phyloP scores from a whole-genome alignment of 768 basidiomycete species.

The Collybia sordida region DNA sequence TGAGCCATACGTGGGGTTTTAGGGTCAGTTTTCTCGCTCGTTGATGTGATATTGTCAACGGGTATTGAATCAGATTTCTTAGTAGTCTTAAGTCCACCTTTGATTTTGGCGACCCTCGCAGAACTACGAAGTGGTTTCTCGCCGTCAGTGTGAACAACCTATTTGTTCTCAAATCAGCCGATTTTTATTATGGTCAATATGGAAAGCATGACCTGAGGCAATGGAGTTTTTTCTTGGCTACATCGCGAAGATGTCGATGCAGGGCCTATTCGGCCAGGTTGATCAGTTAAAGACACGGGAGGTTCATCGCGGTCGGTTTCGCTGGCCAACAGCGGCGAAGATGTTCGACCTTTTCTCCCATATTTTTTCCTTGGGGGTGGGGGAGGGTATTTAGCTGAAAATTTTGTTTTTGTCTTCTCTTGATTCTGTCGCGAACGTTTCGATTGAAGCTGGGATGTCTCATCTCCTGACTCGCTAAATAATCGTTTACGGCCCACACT shows the following conservation, averaged over 20 bases:
- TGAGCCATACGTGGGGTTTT: too few species aligned
- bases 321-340: constrained; percentile 22
- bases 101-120: constrained; percentile 6
- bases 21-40: too few species aligned
- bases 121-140: constrained; percentile 4
- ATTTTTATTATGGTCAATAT: too few species aligned
- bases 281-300: constrained; percentile 16
- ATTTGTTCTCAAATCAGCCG: too few species aligned
- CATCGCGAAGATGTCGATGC: not conserved
- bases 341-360: constrained; percentile 29
- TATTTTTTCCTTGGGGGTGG: constrained; percentile 26
- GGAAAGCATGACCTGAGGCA: too few species aligned
- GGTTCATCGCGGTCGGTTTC: constrained; percentile 31
- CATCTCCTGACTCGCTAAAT: too few species aligned
- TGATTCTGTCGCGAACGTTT: not conserved
- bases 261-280: not conserved
- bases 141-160: not conserved
- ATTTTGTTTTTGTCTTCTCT: not conserved
- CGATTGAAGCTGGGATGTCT: not conserved
- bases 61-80: not conserved
- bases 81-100: not conserved
- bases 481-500: too few species aligned
- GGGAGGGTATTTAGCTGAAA: constrained; percentile 4
- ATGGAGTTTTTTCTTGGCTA: too few species aligned
- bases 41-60: too few species aligned